phyloP scores from a whole-genome alignment of 306 rosid genomes.

The Vicia sativa region DNA sequence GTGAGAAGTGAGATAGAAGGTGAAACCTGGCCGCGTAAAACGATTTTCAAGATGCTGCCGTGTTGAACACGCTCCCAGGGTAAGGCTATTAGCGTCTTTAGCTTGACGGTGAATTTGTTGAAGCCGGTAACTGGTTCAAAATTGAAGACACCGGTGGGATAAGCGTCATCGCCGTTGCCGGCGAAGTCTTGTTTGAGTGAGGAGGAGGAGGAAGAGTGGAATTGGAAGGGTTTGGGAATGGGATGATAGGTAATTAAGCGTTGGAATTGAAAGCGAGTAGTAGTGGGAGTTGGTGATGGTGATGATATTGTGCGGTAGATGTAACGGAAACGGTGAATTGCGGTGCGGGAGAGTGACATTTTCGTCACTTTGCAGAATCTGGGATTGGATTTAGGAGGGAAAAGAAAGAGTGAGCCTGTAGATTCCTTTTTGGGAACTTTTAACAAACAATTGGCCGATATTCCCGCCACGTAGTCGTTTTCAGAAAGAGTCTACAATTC shows the following conservation, averaged over 20 bases:
- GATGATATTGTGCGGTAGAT: not conserved
- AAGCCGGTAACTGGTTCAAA: slow-evolving; percentile 57
- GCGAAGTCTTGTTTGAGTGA: slow-evolving; percentile 23
- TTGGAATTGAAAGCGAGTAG: slow-evolving; percentile 35
- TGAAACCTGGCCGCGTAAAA: slow-evolving; percentile 86
- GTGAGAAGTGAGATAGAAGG: not conserved
- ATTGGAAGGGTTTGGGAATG: slow-evolving; percentile 30
- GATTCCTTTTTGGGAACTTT: too few relatives aligned
- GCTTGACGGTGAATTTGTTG: slow-evolving; percentile 68
- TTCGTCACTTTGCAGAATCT: not conserved
- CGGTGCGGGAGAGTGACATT: slow-evolving; percentile 32
- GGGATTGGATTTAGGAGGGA: not conserved
- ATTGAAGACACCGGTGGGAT: slow-evolving; percentile 72
- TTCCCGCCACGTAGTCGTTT: too few relatives aligned
- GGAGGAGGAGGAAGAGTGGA: slow-evolving; percentile 46
- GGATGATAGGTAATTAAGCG: slow-evolving; percentile 32
- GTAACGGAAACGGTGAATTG: slow-evolving; percentile 9
- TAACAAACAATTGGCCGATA: too few relatives aligned
- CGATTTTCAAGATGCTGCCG: slow-evolving; percentile 75
- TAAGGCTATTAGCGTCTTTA: slow-evolving; percentile 68
- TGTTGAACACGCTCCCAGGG: slow-evolving; percentile 88
- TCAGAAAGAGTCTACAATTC: too few relatives aligned
- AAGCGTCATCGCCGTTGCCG: slow-evolving; percentile 31
- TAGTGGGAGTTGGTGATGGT: not conserved
- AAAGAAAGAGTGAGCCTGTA: not conserved